phyloP scores from a whole-genome alignment of 352 stramenopile species.

The Poterioochromonas sp. region DNA sequence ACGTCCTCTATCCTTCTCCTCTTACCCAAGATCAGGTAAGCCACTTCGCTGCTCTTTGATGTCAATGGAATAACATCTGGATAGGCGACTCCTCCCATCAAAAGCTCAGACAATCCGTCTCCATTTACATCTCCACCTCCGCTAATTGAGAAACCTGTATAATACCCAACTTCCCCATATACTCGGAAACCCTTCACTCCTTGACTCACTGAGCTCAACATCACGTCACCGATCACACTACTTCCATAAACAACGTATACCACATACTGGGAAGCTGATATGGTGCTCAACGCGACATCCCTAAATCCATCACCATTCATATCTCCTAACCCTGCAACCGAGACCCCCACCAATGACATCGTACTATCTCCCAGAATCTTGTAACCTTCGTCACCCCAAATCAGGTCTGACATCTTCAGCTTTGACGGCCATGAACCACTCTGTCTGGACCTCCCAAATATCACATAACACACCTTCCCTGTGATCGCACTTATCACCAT shows the following conservation, averaged over 20 bases:
- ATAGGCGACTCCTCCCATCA: not conserved
- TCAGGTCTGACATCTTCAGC: no score
- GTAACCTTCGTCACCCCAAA: no score
- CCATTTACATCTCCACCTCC: not conserved
- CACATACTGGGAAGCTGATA: not conserved
- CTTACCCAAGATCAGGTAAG: not conserved
- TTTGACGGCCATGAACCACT: no score
- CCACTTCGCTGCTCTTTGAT: not conserved
- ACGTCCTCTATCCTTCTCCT: not conserved
- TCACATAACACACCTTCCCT: no score
- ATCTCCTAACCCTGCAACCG: not conserved
- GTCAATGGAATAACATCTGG: not conserved
- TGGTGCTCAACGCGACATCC: not conserved
- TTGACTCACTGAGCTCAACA: not conserved
- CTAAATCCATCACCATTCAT: not conserved
- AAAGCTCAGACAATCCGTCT: not conserved
- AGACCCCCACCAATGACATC: not conserved
- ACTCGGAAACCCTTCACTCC: not conserved
- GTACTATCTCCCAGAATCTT: no score
- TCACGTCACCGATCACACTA: not conserved
- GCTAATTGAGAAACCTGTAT: not conserved
- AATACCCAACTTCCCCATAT: not conserved
- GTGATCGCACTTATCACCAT: no score
- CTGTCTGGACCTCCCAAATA: no score
- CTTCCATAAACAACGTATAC: not conserved